A percentile compares a stretch with the other conserved stretches of the same genome.
Conservation (phyloP, 441 rosid species). For the Bruguiera hainesii region DNA sequence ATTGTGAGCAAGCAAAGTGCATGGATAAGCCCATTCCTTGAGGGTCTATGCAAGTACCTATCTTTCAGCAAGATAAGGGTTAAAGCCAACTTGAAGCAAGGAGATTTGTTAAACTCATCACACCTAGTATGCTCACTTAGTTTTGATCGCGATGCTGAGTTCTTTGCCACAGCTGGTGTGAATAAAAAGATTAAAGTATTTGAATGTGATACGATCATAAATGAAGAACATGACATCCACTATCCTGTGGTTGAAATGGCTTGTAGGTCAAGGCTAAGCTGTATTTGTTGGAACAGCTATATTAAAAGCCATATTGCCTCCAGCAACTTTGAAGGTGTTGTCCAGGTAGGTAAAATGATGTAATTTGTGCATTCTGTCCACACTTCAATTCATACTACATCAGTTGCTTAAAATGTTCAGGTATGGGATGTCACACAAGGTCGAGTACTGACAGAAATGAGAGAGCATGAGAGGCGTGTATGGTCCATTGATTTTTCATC, state of each 20-base stretch:
- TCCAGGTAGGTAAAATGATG: conserved; percentile 56
- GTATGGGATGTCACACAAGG: conserved; percentile 87
- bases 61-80: conserved; percentile 78
- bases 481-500: conserved; percentile 92
- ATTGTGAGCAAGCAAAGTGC: conserved; percentile 46
- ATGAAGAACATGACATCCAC: conserved; percentile 71
- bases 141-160: conserved; percentile 92
- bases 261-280: conserved; percentile 77
- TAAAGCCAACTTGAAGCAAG: conserved; percentile 89
- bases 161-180: conserved; percentile 90
- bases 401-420: conserved; percentile 34
- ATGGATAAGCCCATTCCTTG: conserved; percentile 95
- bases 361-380: conserved; percentile 11
- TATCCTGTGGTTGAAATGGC: conserved; percentile 95
- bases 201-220: conserved; percentile 66
- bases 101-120: conserved; percentile 80
- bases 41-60: conserved; percentile 88
- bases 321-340: conserved; percentile 95
- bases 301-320: conserved; percentile 92
- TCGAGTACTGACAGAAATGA: conserved; percentile 67
- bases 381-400: conserved; percentile 4
- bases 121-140: conserved; percentile 92
- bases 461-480: conserved; percentile 85
- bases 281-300: conserved; percentile 89
- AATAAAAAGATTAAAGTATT: conserved; percentile 94